Conservation (phyloP, 768 basidiomycete genomes). For the Hygrocybe coccinea region DNA sequence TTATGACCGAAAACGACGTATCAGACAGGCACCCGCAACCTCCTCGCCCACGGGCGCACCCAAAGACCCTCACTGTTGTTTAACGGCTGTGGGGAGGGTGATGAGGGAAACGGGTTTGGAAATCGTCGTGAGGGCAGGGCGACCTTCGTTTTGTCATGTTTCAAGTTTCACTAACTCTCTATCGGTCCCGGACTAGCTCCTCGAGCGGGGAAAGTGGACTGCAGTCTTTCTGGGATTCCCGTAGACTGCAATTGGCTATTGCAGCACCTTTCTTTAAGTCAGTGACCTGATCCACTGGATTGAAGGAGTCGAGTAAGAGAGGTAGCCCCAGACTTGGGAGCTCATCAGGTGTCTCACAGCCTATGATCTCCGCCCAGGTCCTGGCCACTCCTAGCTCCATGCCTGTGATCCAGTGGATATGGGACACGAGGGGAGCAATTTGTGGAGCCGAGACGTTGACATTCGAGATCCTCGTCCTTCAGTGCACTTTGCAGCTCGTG, state of each 20-base stretch:
- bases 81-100: constrained; percentile 31
- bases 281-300: no score
- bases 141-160: constrained; percentile 15
- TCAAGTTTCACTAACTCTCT: not conserved
- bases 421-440: not conserved
- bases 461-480: constrained; percentile 37
- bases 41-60: constrained; percentile 20
- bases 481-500: constrained; percentile 66
- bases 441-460: not conserved
- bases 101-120: constrained; percentile 41
- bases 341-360: not conserved
- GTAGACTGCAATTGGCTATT: no score
- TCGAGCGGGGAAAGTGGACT: not conserved
- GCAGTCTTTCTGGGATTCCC: no score
- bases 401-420: not conserved
- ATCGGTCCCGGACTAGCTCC: not conserved
- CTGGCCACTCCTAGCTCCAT: not conserved
- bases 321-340: not conserved
- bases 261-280: no score
- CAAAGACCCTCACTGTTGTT: constrained; percentile 37
- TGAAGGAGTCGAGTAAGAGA: not conserved
- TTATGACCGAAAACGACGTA: constrained; percentile 57
- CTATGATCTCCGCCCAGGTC: not conserved
- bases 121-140: constrained; percentile 54
- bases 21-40: constrained; percentile 52